Conservation (phyloP, 2,329 filamentous ascomycete species). For the Fusarium austroafricanum region DNA sequence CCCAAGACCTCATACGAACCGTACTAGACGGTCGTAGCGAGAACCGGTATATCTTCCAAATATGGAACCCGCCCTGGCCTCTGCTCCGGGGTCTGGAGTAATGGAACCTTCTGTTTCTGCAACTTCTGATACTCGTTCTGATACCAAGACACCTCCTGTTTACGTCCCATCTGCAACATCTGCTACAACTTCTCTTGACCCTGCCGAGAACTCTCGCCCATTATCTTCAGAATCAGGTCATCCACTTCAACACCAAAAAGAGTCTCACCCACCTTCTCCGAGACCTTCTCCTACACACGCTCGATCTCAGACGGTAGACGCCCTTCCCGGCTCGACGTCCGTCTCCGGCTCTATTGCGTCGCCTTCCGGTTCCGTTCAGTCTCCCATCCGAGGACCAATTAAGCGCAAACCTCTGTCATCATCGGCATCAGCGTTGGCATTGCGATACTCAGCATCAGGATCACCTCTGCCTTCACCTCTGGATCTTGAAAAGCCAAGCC, state of each 20-base stretch:
- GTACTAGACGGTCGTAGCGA: slow-evolving; percentile 29
- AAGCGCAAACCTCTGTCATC: slow-evolving; percentile 71
- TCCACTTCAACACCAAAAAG: slow-evolving; percentile 25
- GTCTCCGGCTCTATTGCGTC: slow-evolving; percentile 28
- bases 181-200: slow-evolving; percentile 29
- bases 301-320: slow-evolving; percentile 45
- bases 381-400: slow-evolving; percentile 54
- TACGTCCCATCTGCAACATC: slow-evolving; percentile 28
- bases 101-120: slow-evolving; percentile 38
- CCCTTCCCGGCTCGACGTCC: slow-evolving; percentile 36
- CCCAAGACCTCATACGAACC: slow-evolving; percentile 28
- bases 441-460: slow-evolving; percentile 45
- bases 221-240: slow-evolving; percentile 37
- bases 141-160: slow-evolving; percentile 40
- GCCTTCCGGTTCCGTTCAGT: slow-evolving; percentile 26
- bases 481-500: slow-evolving; percentile 62
- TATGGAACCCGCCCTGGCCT: slow-evolving; percentile 44
- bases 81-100: slow-evolving; percentile 37
- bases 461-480: slow-evolving; percentile 49
- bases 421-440: slow-evolving; percentile 51
- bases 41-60: slow-evolving; percentile 42
- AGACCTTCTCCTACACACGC: slow-evolving; percentile 36
- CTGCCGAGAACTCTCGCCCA: slow-evolving; percentile 36
- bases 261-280: slow-evolving; percentile 22
- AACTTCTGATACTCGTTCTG: slow-evolving; percentile 44